A percentile compares a stretch with the other conserved stretches of the same genome.
Conservation (phyloP, 805 yeast genomes). For the Ogataea trehalophila region DNA sequence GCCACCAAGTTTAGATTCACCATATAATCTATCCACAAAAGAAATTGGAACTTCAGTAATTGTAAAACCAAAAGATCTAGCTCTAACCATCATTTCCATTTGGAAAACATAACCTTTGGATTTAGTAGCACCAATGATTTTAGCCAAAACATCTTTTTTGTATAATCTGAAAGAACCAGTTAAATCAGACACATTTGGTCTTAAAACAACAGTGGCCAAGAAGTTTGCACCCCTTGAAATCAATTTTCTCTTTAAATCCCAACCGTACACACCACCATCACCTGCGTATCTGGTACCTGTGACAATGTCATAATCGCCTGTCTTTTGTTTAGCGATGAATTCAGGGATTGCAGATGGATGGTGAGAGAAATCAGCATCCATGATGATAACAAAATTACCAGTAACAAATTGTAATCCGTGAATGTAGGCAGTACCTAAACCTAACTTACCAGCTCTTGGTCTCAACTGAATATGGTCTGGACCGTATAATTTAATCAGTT, state of each 20-base stretch:
- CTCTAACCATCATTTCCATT: slow-evolving; percentile 86
- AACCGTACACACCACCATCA: slow-evolving; percentile 77
- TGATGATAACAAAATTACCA: slow-evolving; percentile 71
- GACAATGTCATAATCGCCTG: slow-evolving; percentile 44
- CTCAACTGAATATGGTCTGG: slow-evolving; percentile 55
- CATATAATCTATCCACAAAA: slow-evolving; percentile 74
- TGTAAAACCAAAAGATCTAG: slow-evolving; percentile 64
- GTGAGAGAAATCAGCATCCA: slow-evolving; percentile 84
- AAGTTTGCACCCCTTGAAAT: slow-evolving; percentile 79
- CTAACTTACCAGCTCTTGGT: slow-evolving; percentile 73
- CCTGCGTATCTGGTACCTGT: slow-evolving; percentile 68
- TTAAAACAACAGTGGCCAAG: slow-evolving; percentile 62
- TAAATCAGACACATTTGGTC: slow-evolving; percentile 69
- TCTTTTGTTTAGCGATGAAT: slow-evolving; percentile 61
- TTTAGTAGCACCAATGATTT: slow-evolving; percentile 60
- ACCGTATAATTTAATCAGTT: slow-evolving; percentile 55
- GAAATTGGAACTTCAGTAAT: slow-evolving; percentile 78
- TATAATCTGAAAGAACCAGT: slow-evolving; percentile 76
- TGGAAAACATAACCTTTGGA: slow-evolving; percentile 82
- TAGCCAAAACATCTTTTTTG: slow-evolving; percentile 62
- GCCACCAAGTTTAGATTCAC: slow-evolving; percentile 76
- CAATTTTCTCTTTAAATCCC: slow-evolving; percentile 77
- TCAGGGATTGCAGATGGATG: slow-evolving; percentile 78
- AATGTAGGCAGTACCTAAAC: slow-evolving; percentile 76
- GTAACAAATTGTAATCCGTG: slow-evolving; percentile 69